Evolutionary conservation across 1,284 basidiomycete species (phyloP).

Genomic region (Naganishia sp.): DNA sequence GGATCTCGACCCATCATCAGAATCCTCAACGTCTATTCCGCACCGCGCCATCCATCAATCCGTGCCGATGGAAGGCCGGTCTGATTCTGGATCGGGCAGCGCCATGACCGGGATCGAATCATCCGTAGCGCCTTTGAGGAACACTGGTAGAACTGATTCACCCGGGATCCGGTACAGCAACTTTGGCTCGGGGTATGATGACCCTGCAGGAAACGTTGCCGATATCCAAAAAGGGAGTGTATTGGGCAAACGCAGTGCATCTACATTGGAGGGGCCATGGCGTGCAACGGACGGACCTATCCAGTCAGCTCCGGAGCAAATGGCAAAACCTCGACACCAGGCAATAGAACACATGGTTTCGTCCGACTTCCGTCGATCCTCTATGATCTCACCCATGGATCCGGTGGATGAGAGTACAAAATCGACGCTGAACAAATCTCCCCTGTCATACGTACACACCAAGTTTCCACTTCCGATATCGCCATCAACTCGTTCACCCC

Average conservation of each 20-base stretch:
- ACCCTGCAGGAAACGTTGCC: too few relatives aligned
- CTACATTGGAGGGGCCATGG: constrained; percentile 5
- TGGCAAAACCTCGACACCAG: background rate
- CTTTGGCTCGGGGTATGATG: too few relatives aligned
- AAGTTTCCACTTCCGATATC: background rate
- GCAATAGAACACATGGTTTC: constrained; percentile 3
- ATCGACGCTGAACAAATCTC: background rate
- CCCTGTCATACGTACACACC: background rate
- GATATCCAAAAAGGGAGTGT: background rate
- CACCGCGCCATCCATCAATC: too few relatives aligned
- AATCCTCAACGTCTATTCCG: background rate
- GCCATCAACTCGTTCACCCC: background rate
- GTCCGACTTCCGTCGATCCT: constrained; percentile 10
- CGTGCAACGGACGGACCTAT: background rate
- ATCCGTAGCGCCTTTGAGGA: too few relatives aligned
- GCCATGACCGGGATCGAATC: too few relatives aligned
- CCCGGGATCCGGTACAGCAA: too few relatives aligned
- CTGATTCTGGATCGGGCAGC: too few relatives aligned
- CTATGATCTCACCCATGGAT: constrained; percentile 22
- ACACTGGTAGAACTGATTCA: too few relatives aligned
- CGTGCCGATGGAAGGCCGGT: too few relatives aligned
- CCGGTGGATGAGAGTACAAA: background rate
- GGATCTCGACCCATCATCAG: too few relatives aligned
- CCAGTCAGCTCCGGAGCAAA: background rate
- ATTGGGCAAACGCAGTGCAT: constrained; percentile 19